Evolutionary conservation across 495 filamentous ascomycete species (phyloP).

Genomic region (Penicillium nucicola): DNA sequence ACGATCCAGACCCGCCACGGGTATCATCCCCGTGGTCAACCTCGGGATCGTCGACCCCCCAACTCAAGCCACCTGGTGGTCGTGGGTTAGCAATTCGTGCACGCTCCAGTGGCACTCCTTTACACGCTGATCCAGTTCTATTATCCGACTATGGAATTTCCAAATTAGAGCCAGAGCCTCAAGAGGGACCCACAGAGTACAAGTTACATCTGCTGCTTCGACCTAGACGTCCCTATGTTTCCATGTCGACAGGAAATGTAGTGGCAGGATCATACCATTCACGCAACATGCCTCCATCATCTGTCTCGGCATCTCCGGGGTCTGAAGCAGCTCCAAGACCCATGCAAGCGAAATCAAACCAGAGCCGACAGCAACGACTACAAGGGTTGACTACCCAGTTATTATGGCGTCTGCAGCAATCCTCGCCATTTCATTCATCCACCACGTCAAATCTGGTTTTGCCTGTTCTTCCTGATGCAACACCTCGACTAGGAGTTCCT

Average conservation of each 20-base stretch:
- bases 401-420: constrained; percentile 92
- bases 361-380: constrained; percentile 74
- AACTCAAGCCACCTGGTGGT: constrained; percentile 16
- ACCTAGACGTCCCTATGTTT: constrained; percentile 68
- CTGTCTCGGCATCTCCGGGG: constrained; percentile 18
- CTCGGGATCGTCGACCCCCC: constrained; percentile 42
- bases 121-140: constrained; percentile 42
- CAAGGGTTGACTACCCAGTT: constrained; percentile 93
- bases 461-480: constrained; percentile 66
- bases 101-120: constrained; percentile 23
- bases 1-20: constrained; percentile 80
- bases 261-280: constrained; percentile 60
- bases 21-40: constrained; percentile 87
- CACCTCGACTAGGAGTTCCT: constrained; percentile 49
- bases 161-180: constrained; percentile 84
- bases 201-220: constrained; percentile 90
- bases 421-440: constrained; percentile 81
- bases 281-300: constrained; percentile 23
- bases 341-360: constrained; percentile 28
- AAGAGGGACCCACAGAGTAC: constrained; percentile 93
- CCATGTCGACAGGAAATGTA: constrained; percentile 57
- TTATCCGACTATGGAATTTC: constrained; percentile 68
- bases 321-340: constrained; percentile 24
- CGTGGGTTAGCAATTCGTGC: constrained; percentile 22
- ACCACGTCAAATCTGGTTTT: constrained; percentile 68